Percentiles rank a stretch among this genome's conserved stretches.
Conservation (phyloP, 2,329 filamentous ascomycete species). For the Beauveria brongniartii region DNA sequence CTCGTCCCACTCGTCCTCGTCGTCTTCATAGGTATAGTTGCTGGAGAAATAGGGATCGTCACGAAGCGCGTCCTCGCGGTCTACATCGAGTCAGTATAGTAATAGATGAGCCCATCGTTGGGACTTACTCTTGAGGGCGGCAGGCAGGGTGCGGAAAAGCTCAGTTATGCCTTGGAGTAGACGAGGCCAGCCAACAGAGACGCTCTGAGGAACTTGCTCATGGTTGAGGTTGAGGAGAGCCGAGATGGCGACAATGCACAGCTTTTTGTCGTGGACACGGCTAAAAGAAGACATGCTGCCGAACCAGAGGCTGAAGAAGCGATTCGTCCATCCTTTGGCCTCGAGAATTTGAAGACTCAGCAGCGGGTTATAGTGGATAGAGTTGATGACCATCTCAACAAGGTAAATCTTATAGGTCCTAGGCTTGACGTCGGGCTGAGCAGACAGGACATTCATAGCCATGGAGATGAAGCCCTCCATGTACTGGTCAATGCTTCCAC, state of each 20-base stretch:
- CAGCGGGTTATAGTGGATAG: slow-evolving; percentile 92
- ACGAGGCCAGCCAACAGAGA: slow-evolving; percentile 91
- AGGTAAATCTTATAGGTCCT: slow-evolving; percentile 93
- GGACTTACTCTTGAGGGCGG: slow-evolving; percentile 70
- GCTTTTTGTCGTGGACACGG: slow-evolving; percentile 95
- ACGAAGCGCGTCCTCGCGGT: slow-evolving; percentile 84
- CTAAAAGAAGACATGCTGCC: slow-evolving; percentile 89
- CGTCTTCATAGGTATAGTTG: slow-evolving; percentile 56
- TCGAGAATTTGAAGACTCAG: slow-evolving; percentile 84
- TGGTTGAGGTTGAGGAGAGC: slow-evolving; percentile 71
- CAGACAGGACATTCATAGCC: slow-evolving; percentile 73
- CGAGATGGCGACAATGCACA: slow-evolving; percentile 90
- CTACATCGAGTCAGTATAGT: slow-evolving; percentile 33
- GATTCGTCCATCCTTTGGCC: slow-evolving; percentile 88
- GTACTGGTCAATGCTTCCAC: slow-evolving; percentile 79
- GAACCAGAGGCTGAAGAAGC: slow-evolving; percentile 98
- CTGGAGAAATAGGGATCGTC: slow-evolving; percentile 73
- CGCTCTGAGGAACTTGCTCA: slow-evolving; percentile 80
- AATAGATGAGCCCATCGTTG: background rate
- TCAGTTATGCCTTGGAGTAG: slow-evolving; percentile 80
- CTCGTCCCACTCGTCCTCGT: slow-evolving; percentile 77
- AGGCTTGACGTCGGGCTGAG: slow-evolving; percentile 64
- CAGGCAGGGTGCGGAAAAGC: slow-evolving; percentile 84
- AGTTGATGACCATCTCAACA: slow-evolving; percentile 98
- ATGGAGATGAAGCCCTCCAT: slow-evolving; percentile 83